Evolutionary conservation across 192 early-diverging fungal genomes (phyloP).

Genomic region (Coemansia guatemalensis): DNA sequence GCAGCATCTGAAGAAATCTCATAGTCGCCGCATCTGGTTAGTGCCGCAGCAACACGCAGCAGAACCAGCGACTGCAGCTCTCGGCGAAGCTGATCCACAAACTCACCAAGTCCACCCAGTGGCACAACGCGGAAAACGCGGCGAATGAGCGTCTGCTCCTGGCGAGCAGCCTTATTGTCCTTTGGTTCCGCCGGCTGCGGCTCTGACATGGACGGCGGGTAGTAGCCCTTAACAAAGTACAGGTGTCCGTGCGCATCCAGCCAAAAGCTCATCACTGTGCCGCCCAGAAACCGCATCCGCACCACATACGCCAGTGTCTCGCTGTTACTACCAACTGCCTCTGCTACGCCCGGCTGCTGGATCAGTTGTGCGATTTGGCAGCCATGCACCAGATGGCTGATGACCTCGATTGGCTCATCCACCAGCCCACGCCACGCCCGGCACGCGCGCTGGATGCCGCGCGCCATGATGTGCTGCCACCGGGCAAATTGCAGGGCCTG

Average conservation of each 20-base stretch:
- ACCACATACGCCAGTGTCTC: conserved; percentile 26
- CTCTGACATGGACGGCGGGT: conserved; percentile 19
- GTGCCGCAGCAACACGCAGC: conserved; percentile 38
- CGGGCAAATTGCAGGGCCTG: conserved; percentile 44
- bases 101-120: conserved; percentile 27
- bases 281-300: conserved; percentile 46
- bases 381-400: conserved; percentile 39
- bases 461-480: conserved; percentile 44
- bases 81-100: conserved; percentile 44
- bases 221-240: conserved; percentile 42
- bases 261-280: conserved; percentile 47
- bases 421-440: conserved; percentile 47
- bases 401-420: conserved; percentile 46
- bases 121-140: conserved; percentile 49
- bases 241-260: conserved; percentile 24
- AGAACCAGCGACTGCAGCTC: conserved; percentile 46
- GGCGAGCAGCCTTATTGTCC: background rate
- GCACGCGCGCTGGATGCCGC: conserved; percentile 26
- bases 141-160: conserved; percentile 35
- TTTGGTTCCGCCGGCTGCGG: background rate
- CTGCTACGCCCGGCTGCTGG: background rate
- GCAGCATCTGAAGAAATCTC: background rate
- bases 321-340: background rate
- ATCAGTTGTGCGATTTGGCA: conserved; percentile 8
- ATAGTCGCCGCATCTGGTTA: conserved; percentile 24